Base-by-base conservation (phyloP, 805 yeast genomes). In the Barnettozyma sp. region DNA sequence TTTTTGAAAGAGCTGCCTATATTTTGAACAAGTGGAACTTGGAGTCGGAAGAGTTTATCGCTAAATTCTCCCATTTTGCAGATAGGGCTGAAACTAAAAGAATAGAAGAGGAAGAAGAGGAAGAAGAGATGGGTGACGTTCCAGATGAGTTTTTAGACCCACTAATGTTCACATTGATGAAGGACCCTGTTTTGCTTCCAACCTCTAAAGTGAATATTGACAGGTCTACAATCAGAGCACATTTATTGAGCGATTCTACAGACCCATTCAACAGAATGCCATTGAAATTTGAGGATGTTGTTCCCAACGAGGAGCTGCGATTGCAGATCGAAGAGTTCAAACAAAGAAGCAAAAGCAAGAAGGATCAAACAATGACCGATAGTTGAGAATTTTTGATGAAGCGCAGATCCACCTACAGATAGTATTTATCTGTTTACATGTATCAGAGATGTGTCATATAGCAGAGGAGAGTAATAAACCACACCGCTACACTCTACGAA, bases 81-180 rank as follows among this genome's bases (percentile, higher is more conserved):
- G 62, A 70, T 22, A 60, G 60, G n/a, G 94, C 94, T 0, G 81
- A 82, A 42, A 54, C 58, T 26, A 71, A 75, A 34, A 72, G 75
- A 50, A 48, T 66, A 21, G 64, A 63, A 11, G 90, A 82, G 41
- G 94, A 82, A 46, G 83, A 76, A 43, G 94, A 85, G 53, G 97
- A 90, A 44, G 53, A 75, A 43, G 96, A 86, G 54, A 68, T 85
- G 47, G 97, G 95, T 18, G 98, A 92, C 35, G 73, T 84, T 13
- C 99, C 99, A 1, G 98, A 92, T 55, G 97, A 92, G 57, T 92
- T 80, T 55, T 71, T 92, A 48, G 99, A 92, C 65, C 99, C 99
- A 11, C 72, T 92, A 50, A 90, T 92, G 97, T 92, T 70, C 58
- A 84, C 96, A 2, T 56, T 92, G 33, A 92, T 92, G 98, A 82